A percentile compares a stretch with the other conserved stretches of the same genome.
Conservation (phyloP, 306 rosid species). For the Lathyrus oleraceus region DNA sequence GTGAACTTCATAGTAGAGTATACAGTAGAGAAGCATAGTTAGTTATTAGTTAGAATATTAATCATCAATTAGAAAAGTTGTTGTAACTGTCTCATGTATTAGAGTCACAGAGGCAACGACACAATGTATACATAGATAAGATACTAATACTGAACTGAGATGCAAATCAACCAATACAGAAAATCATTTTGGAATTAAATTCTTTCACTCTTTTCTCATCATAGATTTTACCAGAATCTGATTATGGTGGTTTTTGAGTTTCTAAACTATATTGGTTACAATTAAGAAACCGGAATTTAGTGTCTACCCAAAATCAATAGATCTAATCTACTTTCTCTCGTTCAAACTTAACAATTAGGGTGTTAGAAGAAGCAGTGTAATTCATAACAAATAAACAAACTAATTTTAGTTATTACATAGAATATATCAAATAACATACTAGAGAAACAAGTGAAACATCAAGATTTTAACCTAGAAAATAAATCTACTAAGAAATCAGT, state of each 20-base stretch:
- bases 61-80: background rate
- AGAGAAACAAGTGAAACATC: constrained; percentile 14
- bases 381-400: constrained; percentile 4
- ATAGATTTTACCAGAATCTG: background rate
- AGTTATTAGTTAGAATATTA: background rate
- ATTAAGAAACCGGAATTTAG: background rate
- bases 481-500: constrained; percentile 7
- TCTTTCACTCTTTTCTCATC: background rate
- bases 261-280: background rate
- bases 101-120: background rate
- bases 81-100: background rate
- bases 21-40: background rate
- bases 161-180: constrained; percentile 1
- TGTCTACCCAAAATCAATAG: constrained; percentile 5
- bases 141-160: background rate
- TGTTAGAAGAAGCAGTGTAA: constrained; percentile 17
- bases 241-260: background rate
- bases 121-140: background rate
- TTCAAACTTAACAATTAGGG: constrained; percentile 26
- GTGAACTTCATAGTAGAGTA: background rate
- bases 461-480: constrained; percentile 26
- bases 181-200: background rate
- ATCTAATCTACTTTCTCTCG: constrained; percentile 13
- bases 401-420: background rate
- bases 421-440: constrained; percentile 21